Evolutionary conservation across 1,284 basidiomycete genomes (phyloP).

Genomic region (Dichomitus squalens): DNA sequence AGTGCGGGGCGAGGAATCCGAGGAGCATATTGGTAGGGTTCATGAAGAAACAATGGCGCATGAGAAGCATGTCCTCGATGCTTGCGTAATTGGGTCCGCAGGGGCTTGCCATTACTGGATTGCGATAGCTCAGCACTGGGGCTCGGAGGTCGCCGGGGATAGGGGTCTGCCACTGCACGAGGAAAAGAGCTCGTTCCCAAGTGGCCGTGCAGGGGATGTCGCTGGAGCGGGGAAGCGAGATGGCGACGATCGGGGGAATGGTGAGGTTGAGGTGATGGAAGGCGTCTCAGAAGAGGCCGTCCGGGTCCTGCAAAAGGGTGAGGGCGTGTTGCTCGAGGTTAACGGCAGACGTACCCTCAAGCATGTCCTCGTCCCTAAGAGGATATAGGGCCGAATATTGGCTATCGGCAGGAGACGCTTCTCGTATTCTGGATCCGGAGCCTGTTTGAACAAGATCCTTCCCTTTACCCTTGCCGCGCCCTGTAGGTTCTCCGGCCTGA

Average conservation of each 20-base stretch:
- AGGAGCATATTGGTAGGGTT: constrained; percentile 12
- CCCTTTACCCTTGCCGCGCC: constrained; percentile 21
- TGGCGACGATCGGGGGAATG: constrained; percentile 11
- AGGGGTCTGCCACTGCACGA: constrained; percentile 26
- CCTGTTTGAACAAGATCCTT: constrained; percentile 14
- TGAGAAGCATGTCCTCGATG: constrained; percentile 19
- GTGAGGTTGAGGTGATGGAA: constrained; percentile 18
- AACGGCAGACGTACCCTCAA: constrained; percentile 18
- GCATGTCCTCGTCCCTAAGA: constrained; percentile 19
- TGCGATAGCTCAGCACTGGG: constrained; percentile 17
- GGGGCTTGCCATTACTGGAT: constrained; percentile 26
- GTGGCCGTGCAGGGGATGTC: constrained; percentile 7
- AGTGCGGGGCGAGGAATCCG: constrained; percentile 16
- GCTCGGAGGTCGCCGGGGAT: constrained; percentile 24
- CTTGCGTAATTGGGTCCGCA: constrained; percentile 24
- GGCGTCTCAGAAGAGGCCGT: constrained; percentile 15
- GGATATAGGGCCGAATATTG: constrained; percentile 15
- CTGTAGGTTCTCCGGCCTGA: constrained; percentile 15
- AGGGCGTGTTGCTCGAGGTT: not conserved
- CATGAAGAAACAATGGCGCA: constrained; percentile 14
- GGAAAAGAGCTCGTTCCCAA: constrained; percentile 7
- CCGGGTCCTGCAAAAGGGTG: constrained; percentile 16
- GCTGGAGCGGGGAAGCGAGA: constrained; percentile 13
- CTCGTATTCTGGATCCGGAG: constrained; percentile 15
- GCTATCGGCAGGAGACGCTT: constrained; percentile 24